Evolutionary conservation across 2,329 filamentous ascomycete genomes (phyloP), one percentile per base, ranked within the genome.

Genomic region (Paecilomyces sp.): DNA sequence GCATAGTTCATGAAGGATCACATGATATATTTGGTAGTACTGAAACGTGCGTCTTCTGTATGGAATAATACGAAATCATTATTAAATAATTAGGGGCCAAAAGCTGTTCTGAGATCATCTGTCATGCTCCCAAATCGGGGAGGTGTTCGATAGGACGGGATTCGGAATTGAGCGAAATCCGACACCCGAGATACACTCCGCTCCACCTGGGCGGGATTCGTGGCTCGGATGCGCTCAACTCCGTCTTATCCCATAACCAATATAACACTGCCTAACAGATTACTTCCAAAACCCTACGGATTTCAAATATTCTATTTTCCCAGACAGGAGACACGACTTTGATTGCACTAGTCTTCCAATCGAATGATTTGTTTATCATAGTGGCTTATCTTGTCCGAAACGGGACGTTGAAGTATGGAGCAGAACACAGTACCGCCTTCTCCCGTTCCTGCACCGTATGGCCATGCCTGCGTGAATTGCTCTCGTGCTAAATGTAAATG

Each of bases 401-500:
- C 3, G n/a, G 41, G 41, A 47, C 6, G n/a, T 47, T 28, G 41
- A 47, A 47, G 15, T 18, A 47, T 47, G 41, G 41, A 47, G 15
- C 41, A 22, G 41, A 47, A 47, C 41, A 8, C n/a, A 47, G 6
- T 8, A n/a, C 41, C 41, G 4, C 15, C 41, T 47, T 47, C 41
- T 47, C 41, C 41, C 4, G n/a, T 47, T 47, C 57, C 61, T 8
- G 61, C 61, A 18, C 61, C 61, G 18, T 62, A 62, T 53, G 61
- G 61, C 58, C 61, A 58, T 13, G 65, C 67, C 34, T 69, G 67
- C 53, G 58, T 62, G 24, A 67, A 66, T 50, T 69, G 67, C 52
- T 62, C 64, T 6, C 66, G 60, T 4, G 62, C 65, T 28, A 69
- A 69, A 57, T 69, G 65, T 58, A 68, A 65, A 58, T 69, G 67